Conservation (phyloP, 306 rosid genomes). For the Geum urbanum region DNA sequence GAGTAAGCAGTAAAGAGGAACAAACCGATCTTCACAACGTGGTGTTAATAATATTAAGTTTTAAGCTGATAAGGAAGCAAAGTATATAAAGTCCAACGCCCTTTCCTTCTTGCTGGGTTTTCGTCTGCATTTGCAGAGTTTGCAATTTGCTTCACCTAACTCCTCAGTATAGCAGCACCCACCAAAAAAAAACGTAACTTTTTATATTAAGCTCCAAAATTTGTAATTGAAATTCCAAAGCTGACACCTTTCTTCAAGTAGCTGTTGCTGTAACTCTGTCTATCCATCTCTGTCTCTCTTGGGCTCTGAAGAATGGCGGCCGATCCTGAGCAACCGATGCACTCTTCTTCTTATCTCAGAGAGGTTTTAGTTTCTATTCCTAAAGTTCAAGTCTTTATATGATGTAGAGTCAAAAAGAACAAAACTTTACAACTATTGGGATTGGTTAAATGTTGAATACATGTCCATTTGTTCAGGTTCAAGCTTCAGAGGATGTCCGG, state of each 20-base stretch:
- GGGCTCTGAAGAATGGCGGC: constrained; percentile 41
- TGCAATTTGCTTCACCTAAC: not conserved
- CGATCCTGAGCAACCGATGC: constrained; percentile 39
- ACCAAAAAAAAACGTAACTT: too few species aligned
- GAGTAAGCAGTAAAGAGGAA: too few species aligned
- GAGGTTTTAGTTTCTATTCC: constrained; percentile 35
- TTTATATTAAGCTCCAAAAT: too few species aligned
- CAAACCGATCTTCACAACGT: too few species aligned
- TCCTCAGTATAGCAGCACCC: not conserved
- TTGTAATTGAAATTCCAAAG: not conserved
- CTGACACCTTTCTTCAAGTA: not conserved
- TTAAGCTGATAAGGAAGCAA: too few species aligned
- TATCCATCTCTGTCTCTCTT: not conserved
- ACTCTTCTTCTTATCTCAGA: constrained; percentile 35
- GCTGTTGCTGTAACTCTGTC: too few species aligned
- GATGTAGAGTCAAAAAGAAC: not conserved
- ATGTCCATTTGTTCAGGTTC: constrained; percentile 36
- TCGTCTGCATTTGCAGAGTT: not conserved
- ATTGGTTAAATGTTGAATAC: constrained; percentile 16
- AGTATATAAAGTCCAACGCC: not conserved
- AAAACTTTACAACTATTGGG: not conserved
- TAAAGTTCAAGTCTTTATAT: not conserved
- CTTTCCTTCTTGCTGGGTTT: not conserved
- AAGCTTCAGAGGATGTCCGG: constrained; percentile 38
- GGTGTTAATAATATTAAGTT: too few species aligned